Conservation (phyloP, 305 asterid genomes). For the Ajuga reptans region DNA sequence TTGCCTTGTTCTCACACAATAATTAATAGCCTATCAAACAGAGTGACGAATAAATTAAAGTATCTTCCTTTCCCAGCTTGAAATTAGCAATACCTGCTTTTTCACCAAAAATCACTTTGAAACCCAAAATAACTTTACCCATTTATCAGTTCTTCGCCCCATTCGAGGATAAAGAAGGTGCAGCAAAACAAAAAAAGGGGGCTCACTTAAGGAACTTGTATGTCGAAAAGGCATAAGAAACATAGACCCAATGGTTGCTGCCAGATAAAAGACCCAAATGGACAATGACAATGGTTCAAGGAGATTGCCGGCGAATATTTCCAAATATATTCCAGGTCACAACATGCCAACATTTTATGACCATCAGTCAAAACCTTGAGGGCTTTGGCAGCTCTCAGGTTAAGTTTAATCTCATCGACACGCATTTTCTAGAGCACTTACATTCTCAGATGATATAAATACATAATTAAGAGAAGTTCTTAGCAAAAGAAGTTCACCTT, state of each 20-base stretch:
- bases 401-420: not conserved
- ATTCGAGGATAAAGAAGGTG: not conserved
- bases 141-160: not conserved
- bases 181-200: not conserved
- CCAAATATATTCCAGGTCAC: not conserved
- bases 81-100: not conserved
- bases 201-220: not conserved
- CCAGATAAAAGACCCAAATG: not conserved
- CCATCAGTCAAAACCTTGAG: not conserved
- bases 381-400: not conserved
- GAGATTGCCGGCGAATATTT: not conserved
- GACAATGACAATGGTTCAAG: not conserved
- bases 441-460: not conserved
- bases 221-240: not conserved
- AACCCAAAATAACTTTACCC: not conserved
- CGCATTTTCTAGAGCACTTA: not conserved
- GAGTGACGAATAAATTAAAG: not conserved
- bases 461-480: not conserved
- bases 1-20: too few species aligned
- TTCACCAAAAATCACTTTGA: not conserved
- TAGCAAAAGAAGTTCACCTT: constrained; percentile 43
- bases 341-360: not conserved
- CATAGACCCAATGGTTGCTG: not conserved
- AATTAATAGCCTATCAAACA: not conserved
- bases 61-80: not conserved